Evolutionary conservation across 306 rosid genomes (phyloP).

Genomic region (Rubus parviflorus): DNA sequence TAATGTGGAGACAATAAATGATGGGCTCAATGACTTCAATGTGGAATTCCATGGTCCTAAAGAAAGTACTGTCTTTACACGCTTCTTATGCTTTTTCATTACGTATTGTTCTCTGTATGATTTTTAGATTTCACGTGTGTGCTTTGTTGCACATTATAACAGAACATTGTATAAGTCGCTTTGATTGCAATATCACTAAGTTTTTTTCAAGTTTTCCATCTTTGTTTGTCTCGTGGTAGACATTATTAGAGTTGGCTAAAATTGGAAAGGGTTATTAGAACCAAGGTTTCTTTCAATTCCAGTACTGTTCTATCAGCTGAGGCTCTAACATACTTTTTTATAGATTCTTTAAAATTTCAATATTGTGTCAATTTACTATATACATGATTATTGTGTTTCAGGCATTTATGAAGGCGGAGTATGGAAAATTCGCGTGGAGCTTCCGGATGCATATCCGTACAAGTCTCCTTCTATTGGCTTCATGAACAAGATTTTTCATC

Average conservation of each 20-base stretch:
- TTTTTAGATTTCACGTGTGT: neutral
- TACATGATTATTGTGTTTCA: conserved; percentile 41
- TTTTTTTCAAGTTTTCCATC: neutral
- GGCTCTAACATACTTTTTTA: neutral
- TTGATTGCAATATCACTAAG: neutral
- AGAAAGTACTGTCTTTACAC: conserved; percentile 67
- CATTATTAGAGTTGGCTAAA: neutral
- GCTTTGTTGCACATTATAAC: neutral
- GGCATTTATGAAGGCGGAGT: conserved; percentile 95
- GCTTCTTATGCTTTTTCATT: conserved; percentile 3
- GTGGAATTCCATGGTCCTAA: conserved; percentile 98
- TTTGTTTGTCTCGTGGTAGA: conserved; percentile 2
- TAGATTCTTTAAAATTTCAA: neutral
- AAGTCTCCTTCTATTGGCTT: conserved; percentile 96
- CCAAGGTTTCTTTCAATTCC: neutral
- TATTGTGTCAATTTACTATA: conserved; percentile 12
- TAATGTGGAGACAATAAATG: conserved; percentile 91
- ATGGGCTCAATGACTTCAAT: conserved; percentile 89
- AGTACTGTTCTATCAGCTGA: neutral
- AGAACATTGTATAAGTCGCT: neutral
- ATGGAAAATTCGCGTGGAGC: conserved; percentile 96
- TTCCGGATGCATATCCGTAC: conserved; percentile 97
- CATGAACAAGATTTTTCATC: conserved; percentile 95
- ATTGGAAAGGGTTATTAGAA: neutral
- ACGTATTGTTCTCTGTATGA: conserved; percentile 3